These are phyloP conservation scores for Triglochin maritima DNA, from an alignment of 106 monocot species.

Conservation along the genomic window DNA sequence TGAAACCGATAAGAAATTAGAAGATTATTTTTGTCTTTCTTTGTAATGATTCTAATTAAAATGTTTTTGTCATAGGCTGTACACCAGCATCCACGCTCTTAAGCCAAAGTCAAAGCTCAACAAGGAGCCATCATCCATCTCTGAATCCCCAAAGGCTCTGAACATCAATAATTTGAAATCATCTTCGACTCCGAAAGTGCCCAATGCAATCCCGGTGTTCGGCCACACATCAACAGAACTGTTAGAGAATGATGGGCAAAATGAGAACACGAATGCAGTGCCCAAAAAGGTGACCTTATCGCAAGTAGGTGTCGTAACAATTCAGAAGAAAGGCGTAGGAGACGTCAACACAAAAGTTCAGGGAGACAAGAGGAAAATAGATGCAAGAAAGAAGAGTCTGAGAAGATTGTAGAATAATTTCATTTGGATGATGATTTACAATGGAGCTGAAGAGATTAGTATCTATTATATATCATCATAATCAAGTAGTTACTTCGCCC, in stretches of 20 bases:
- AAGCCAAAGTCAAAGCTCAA: constrained; percentile 62
- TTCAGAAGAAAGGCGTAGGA: constrained; percentile 63
- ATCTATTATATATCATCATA: too few relatives aligned
- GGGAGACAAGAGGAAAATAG: constrained; percentile 63
- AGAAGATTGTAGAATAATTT: constrained; percentile 48
- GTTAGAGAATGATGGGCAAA: constrained; percentile 18
- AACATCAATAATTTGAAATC: constrained; percentile 50
- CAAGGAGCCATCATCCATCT: constrained; percentile 52
- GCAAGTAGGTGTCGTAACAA: neutral
- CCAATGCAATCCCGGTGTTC: neutral
- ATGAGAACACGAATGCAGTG: constrained; percentile 28
- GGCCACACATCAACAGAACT: constrained; percentile 9
- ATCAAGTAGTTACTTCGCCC: too few relatives aligned
- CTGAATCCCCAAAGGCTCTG: constrained; percentile 57
- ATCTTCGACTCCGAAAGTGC: constrained; percentile 16
- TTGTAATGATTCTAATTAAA: too few relatives aligned
- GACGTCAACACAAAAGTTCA: constrained; percentile 19
- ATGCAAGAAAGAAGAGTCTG: constrained; percentile 76
- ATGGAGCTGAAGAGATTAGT: too few relatives aligned
- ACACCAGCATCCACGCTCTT: constrained; percentile 73
- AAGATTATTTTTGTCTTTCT: neutral
- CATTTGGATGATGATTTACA: too few relatives aligned
- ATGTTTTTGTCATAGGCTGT: constrained; percentile 10
- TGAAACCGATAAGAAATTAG: neutral
- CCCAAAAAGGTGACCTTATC: neutral